phyloP scores from a whole-genome alignment of 2,329 filamentous ascomycete genomes.

The Alternaria arborescens region DNA sequence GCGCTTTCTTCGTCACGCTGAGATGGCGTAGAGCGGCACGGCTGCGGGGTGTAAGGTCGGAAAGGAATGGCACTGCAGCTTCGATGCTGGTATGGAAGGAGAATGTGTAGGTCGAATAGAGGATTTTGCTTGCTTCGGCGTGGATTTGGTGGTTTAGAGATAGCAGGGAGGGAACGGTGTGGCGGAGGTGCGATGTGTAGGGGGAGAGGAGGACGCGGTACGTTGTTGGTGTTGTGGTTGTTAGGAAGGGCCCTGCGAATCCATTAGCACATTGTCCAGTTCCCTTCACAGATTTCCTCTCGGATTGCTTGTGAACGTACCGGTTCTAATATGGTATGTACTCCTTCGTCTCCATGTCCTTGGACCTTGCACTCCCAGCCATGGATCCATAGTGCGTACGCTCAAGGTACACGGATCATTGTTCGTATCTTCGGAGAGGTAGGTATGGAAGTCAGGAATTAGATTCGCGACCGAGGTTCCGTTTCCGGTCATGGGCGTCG shows the following conservation, averaged over 20 bases:
- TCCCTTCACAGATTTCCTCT: not conserved
- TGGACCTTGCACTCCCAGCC: slow-evolving; percentile 34
- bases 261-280: slow-evolving; percentile 20
- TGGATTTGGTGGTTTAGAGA: slow-evolving; percentile 54
- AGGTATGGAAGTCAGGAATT: slow-evolving; percentile 54
- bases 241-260: slow-evolving; percentile 52
- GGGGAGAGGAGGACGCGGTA: slow-evolving; percentile 60
- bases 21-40: slow-evolving; percentile 60
- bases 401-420: slow-evolving; percentile 48
- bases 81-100: slow-evolving; percentile 69
- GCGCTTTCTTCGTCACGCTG: slow-evolving; percentile 64
- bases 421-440: slow-evolving; percentile 46
- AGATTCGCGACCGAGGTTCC: slow-evolving; percentile 46
- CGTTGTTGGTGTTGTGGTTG: slow-evolving; percentile 61
- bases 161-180: slow-evolving; percentile 42
- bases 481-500: slow-evolving; percentile 38
- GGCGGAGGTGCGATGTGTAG: slow-evolving; percentile 58
- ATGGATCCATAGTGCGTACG: slow-evolving; percentile 57
- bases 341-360: slow-evolving; percentile 47
- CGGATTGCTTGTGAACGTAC: slow-evolving; percentile 27
- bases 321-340: slow-evolving; percentile 50
- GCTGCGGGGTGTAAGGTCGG: slow-evolving; percentile 62
- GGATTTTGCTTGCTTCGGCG: slow-evolving; percentile 63
- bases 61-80: slow-evolving; percentile 67
- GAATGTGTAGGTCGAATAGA: slow-evolving; percentile 67